These are phyloP conservation scores for Alternaria hordeiaustralica DNA, from an alignment of 2,329 filamentous ascomycete species.

Conservation along the genomic window DNA sequence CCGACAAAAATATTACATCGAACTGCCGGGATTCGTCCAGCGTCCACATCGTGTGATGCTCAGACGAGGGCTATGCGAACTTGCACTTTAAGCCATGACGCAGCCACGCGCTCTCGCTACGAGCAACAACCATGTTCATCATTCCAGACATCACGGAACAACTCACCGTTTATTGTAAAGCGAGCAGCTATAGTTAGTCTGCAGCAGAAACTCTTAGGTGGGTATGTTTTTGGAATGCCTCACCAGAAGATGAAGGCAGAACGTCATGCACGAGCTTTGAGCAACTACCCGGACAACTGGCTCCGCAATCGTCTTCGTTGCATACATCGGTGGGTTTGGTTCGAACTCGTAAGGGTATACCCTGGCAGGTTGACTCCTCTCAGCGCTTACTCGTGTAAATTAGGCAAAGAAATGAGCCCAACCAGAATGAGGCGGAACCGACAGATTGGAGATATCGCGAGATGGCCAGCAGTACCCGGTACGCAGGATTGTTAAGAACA, in stretches of 20 bases:
- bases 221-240: not conserved
- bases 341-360: not conserved
- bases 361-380: not conserved
- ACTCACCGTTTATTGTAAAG: not conserved
- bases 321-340: not conserved
- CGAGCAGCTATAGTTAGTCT: not conserved
- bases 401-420: conserved; percentile 12
- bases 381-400: conserved; percentile 16
- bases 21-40: conserved; percentile 29
- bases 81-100: conserved; percentile 11
- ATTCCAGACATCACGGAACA: conserved; percentile 15
- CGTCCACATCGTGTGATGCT: not conserved
- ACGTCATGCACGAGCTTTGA: not conserved
- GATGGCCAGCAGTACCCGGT: conserved; percentile 3
- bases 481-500: conserved; percentile 5
- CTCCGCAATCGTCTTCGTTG: not conserved
- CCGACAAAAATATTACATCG: conserved; percentile 14
- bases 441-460: conserved; percentile 3
- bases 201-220: not conserved
- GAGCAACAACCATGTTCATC: conserved; percentile 20
- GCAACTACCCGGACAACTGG: not conserved
- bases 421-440: conserved; percentile 12
- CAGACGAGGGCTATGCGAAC: conserved; percentile 9
- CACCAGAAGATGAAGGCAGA: not conserved
- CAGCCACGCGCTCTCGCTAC: conserved; percentile 26